Base-by-base conservation (phyloP, 495 filamentous ascomycete species). In the Hypoxylon fragiforme region DNA sequence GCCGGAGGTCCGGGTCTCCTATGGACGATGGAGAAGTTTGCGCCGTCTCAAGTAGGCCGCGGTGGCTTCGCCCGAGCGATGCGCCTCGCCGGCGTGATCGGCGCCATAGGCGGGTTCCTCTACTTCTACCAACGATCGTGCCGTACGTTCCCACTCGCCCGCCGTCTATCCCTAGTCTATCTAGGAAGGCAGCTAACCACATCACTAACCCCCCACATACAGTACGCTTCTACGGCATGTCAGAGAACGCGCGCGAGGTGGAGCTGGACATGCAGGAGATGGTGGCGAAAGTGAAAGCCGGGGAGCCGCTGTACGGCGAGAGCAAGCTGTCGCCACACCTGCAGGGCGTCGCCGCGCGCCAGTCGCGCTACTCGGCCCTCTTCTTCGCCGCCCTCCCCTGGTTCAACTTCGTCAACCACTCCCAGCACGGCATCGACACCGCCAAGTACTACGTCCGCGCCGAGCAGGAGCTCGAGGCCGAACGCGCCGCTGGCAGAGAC, bases 181-280 rank as follows among this genome's bases (percentile, higher is more conserved):
- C n/a, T n/a, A n/a, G n/a, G n/a, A n/a, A n/a, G n/a, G n/a, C n/a
- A n/a, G n/a, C n/a, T n/a, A n/a, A 44, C 57, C n/a, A 39, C 30
- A 4, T 21, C 12, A n/a, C n/a, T n/a, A n/a, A 28, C 24, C 24
- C 24, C 24, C 4, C 24, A 9, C 24, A 28, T 28, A 70, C 52
- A 89, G 85, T 87, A 63, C 90, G 94, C 39, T 97, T 98, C 77
- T 96, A 96, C 78, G 94, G 94, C 56, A 88, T 89, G 75, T 83
- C 81, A 24, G 94, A 98, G 69, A 97, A 98, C 74, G 72, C 83
- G 35, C 84, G 95, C 49, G 94, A 98, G 67, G 75, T 92, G 21
- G 89, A 96, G 32, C 88, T 92, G 85, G 94, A 98, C 68, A 98
- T 96, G 91, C 83, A 81, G 47, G 94, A 98, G 77, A 98, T 98